These are phyloP conservation scores for Colletotrichum tropicicola DNA, from an alignment of 2,329 filamentous ascomycete genomes.

Conservation along the genomic window DNA sequence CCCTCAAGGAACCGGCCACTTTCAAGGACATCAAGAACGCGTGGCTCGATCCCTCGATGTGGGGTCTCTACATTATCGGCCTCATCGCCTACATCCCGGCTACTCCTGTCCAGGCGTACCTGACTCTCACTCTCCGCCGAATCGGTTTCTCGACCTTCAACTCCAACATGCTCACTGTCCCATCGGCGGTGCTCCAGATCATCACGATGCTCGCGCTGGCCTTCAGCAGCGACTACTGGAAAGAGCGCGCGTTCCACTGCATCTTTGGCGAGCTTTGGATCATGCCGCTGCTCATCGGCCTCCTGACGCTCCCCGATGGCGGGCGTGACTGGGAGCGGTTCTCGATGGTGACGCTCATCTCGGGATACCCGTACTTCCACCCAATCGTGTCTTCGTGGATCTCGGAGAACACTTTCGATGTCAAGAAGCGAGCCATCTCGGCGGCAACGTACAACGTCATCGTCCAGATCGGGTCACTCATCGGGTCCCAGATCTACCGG, in stretches of 20 bases:
- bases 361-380: constrained; percentile 67
- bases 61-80: constrained; percentile 60
- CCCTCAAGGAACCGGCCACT: constrained; percentile 52
- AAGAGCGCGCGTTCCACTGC: constrained; percentile 57
- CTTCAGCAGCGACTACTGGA: constrained; percentile 57
- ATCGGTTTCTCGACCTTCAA: constrained; percentile 52
- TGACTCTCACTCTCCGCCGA: constrained; percentile 37
- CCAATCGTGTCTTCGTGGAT: constrained; percentile 62
- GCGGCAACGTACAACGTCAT: constrained; percentile 62
- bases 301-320: constrained; percentile 50
- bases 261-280: constrained; percentile 62
- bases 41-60: constrained; percentile 56
- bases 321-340: constrained; percentile 62
- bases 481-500: constrained; percentile 58
- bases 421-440: constrained; percentile 58
- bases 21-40: constrained; percentile 52
- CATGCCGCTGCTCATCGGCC: constrained; percentile 61
- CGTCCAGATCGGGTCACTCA: constrained; percentile 53
- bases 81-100: constrained; percentile 48
- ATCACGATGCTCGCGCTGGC: constrained; percentile 59
- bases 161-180: constrained; percentile 48
- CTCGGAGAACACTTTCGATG: constrained; percentile 58
- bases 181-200: constrained; percentile 61
- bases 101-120: constrained; percentile 35
- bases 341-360: constrained; percentile 59